Base-by-base conservation (phyloP, 768 basidiomycete genomes). In the Cantharellus cinnabarinus region DNA sequence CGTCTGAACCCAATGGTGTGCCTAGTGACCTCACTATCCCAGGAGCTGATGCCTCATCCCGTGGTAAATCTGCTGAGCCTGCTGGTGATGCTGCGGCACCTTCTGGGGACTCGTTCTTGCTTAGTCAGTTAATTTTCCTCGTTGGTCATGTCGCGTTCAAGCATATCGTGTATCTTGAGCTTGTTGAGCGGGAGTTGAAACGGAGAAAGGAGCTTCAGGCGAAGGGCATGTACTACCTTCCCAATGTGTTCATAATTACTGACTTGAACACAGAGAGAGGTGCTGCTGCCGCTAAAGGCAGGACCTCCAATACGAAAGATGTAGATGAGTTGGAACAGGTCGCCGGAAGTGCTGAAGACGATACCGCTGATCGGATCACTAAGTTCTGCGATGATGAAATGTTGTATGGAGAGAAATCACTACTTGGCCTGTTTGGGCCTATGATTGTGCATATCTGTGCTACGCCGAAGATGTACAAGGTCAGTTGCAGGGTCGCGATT, bases 91-190 rank as follows among this genome's bases (percentile, higher is more conserved):
- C 66, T 51, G 65, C 67, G 37, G 63, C 39, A 57, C 40, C n/a
- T 1, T 10, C 44, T 10, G 86, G 85, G 0, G 87, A 91, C 59
- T 81, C 85, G 2, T 95, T 95, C 67, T 79, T 83, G 62, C 77
- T 99, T 38, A 86, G 85, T 63, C 93, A 98, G 67, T 76, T 99
- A n/a, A 72, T 98, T 37, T 98, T 98, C 67, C 79, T 89, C 42
- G 90, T 97, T 20, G 95, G 95, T 0, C 95, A 98, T 68, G 86
- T 94, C 38, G 90, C 94, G 5, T 89, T 98, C 71, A 98, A 97
- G 69, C 94, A 99, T 55, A 89, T 97, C 60, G 91, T 94, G 14
- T 95, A 88, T 66, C 78, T 99, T 20, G 95, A 99, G 68, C 75
- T 95, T 55, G 84, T 97, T 29, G 95, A 99, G 69, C 74, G 93